Conservation (phyloP, 2,329 filamentous ascomycete genomes). For the Pyrenophora graminea region DNA sequence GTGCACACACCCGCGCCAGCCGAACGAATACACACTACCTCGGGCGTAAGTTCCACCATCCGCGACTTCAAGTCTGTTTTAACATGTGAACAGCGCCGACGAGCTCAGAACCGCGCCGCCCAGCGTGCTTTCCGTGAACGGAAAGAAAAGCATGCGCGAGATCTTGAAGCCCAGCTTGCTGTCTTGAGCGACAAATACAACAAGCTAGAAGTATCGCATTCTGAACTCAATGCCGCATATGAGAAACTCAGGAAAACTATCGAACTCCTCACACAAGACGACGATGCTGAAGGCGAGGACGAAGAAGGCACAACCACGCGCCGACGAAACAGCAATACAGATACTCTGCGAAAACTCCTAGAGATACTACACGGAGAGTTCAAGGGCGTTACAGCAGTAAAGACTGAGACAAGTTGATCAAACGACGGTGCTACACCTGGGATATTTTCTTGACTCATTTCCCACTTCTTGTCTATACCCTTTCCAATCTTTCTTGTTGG, state of each 20-base stretch:
- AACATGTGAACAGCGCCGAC: constrained; percentile 53
- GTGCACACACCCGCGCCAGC: constrained; percentile 22
- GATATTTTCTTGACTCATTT: neutral
- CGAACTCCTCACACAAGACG: constrained; percentile 43
- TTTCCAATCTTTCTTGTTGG: constrained; percentile 11
- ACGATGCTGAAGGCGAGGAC: constrained; percentile 38
- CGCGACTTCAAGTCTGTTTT: constrained; percentile 1
- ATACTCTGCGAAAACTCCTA: constrained; percentile 45
- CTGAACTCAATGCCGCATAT: constrained; percentile 45
- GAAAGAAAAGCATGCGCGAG: constrained; percentile 68
- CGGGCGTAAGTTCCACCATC: constrained; percentile 36
- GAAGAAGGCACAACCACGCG: constrained; percentile 26
- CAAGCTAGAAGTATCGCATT: constrained; percentile 60
- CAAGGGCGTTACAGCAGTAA: constrained; percentile 30
- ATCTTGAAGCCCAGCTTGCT: constrained; percentile 62
- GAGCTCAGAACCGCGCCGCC: constrained; percentile 65
- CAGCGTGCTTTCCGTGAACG: constrained; percentile 65
- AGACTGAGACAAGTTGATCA: constrained; percentile 21
- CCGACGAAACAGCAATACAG: constrained; percentile 36
- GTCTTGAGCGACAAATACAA: constrained; percentile 61
- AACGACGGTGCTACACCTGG: neutral
- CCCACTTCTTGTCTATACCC: constrained; percentile 19
- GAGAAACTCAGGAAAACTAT: constrained; percentile 49
- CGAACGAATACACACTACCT: constrained; percentile 46
- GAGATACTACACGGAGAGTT: constrained; percentile 47